phyloP scores from a whole-genome alignment of 139 green algal genomes.

The Eudorina sp. region DNA sequence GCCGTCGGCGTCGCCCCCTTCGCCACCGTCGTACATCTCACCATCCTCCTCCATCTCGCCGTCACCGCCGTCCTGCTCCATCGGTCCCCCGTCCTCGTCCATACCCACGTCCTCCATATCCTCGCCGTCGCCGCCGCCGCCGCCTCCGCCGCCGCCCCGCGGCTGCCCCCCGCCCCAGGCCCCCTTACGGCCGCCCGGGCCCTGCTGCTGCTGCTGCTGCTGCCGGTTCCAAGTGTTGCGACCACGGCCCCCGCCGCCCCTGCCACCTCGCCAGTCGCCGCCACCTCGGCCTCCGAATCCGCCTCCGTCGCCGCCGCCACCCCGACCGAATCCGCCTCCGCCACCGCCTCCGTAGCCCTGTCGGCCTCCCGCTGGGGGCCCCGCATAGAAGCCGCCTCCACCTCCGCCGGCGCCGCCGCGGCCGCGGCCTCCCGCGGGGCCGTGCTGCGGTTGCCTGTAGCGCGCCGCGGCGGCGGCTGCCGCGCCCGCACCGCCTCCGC shows the following conservation, averaged over 20 bases:
- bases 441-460: neutral
- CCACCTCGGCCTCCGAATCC: neutral
- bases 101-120: neutral
- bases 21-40: neutral
- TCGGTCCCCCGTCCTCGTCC: neutral
- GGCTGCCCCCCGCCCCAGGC: neutral
- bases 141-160: neutral
- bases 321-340: neutral
- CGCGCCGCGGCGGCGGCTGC: neutral
- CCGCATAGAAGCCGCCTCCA: neutral
- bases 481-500: neutral
- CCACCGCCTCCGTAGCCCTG: neutral
- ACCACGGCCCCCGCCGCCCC: neutral
- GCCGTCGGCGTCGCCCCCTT: neutral
- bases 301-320: neutral
- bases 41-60: neutral
- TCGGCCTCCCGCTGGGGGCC: too few species aligned
- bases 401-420: neutral
- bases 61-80: neutral
- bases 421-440: neutral
- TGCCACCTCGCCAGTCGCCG: neutral
- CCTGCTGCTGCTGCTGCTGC: conserved; percentile 25
- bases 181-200: neutral
- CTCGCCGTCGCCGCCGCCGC: neutral
- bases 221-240: neutral